A percentile compares a stretch with the other conserved stretches of the same genome.
phyloP scores from a whole-genome alignment of 2,329 filamentous ascomycete genomes.

The Atkinsonella texensis region DNA sequence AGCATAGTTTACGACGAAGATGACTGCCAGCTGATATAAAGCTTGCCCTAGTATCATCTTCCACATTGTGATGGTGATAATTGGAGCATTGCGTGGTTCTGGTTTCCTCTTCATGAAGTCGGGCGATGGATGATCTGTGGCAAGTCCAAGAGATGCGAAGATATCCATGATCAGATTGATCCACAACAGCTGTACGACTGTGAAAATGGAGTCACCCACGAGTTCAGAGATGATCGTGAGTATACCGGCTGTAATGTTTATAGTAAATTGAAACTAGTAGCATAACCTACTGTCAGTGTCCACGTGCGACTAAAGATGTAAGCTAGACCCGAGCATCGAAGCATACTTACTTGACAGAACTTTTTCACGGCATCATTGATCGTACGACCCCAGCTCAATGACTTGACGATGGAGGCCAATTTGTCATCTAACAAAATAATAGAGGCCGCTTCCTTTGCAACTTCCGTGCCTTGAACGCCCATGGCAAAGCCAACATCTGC shows the following conservation, averaged over 20 bases:
- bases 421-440: slow-evolving; percentile 56
- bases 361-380: slow-evolving; percentile 54
- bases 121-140: slow-evolving; percentile 46
- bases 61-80: slow-evolving; percentile 71
- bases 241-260: slow-evolving; percentile 55
- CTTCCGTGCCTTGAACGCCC: slow-evolving; percentile 55
- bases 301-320: no score
- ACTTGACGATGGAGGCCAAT: slow-evolving; percentile 51
- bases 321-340: no score
- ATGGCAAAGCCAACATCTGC: slow-evolving; percentile 58
- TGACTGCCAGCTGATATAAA: slow-evolving; percentile 57
- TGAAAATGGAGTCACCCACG: slow-evolving; percentile 39
- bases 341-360: slow-evolving; percentile 39
- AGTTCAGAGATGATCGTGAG: slow-evolving; percentile 53
- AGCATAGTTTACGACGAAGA: slow-evolving; percentile 49
- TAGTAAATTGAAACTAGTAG: slow-evolving; percentile 47
- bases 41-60: slow-evolving; percentile 82
- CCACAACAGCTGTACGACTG: slow-evolving; percentile 56
- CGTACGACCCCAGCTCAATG: slow-evolving; percentile 48
- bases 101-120: slow-evolving; percentile 53
- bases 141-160: slow-evolving; percentile 52
- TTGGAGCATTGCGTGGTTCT: slow-evolving; percentile 57
- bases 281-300: neutral
- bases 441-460: slow-evolving; percentile 53
- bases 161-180: slow-evolving; percentile 61